A percentile compares a stretch with the other conserved stretches of the same genome.
phyloP scores from a whole-genome alignment of 768 basidiomycete genomes.

The Lentinula aciculospora region DNA sequence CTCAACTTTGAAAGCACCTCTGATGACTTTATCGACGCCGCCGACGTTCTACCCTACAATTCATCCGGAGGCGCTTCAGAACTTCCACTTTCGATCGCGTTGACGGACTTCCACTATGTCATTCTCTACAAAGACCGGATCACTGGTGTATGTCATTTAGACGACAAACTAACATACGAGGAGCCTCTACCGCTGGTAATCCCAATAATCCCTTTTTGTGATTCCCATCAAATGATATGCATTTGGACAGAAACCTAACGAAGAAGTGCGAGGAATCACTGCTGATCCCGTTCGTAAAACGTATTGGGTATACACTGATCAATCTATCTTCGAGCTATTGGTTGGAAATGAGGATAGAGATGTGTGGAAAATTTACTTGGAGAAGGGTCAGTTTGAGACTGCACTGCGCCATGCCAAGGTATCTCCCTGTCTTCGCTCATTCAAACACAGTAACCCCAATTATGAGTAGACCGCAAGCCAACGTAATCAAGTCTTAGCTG shows the following conservation, averaged over 20 bases:
- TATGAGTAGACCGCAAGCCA: conserved; percentile 74
- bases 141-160: conserved; percentile 70
- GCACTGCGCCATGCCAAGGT: conserved; percentile 85
- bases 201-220: neutral
- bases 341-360: conserved; percentile 87
- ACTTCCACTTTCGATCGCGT: conserved; percentile 67
- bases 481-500: conserved; percentile 75
- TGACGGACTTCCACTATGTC: conserved; percentile 92
- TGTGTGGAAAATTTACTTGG: conserved; percentile 89
- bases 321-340: conserved; percentile 83
- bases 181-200: conserved; percentile 73
- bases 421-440: conserved; percentile 9
- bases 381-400: conserved; percentile 69
- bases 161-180: conserved; percentile 80
- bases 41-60: conserved; percentile 79
- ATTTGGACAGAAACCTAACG: conserved; percentile 59
- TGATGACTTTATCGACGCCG: conserved; percentile 73
- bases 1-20: conserved; percentile 64
- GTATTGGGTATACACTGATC: conserved; percentile 91
- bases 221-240: neutral
- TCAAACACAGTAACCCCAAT: neutral
- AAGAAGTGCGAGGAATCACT: conserved; percentile 67
- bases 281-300: conserved; percentile 86
- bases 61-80: conserved; percentile 30
- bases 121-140: conserved; percentile 78